phyloP scores from a whole-genome alignment of 2,329 filamentous ascomycete species.

The Zarea fungicola region DNA sequence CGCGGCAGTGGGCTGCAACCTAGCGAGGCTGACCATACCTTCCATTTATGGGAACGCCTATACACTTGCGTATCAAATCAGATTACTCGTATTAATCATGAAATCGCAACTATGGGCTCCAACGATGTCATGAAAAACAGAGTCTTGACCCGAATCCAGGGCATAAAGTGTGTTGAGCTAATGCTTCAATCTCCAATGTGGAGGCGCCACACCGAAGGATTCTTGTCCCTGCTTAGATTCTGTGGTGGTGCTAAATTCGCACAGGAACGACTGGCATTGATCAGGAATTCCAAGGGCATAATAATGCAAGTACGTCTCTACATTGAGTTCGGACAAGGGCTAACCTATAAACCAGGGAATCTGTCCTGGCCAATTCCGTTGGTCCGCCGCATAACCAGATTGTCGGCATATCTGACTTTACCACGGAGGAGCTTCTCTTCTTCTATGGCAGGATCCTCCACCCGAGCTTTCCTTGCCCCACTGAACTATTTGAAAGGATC shows the following conservation, averaged over 20 bases:
- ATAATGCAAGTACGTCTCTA: neutral
- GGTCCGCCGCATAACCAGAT: neutral
- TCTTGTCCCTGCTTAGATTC: neutral
- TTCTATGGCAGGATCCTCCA: neutral
- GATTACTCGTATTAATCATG: neutral
- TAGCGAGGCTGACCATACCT: neutral
- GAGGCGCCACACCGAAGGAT: neutral
- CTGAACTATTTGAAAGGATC: neutral
- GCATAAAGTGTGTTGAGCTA: conserved; percentile 1
- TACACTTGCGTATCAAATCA: conserved; percentile 4
- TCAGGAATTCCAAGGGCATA: neutral
- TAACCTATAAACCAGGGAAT: neutral
- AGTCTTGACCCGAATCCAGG: neutral
- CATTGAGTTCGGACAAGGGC: neutral
- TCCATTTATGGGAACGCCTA: conserved; percentile 1
- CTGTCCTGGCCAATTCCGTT: neutral
- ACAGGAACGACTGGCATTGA: neutral
- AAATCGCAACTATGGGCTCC: neutral
- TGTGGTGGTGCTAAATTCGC: neutral
- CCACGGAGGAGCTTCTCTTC: neutral
- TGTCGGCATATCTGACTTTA: neutral
- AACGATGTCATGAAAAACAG: neutral
- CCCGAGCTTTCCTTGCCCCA: neutral
- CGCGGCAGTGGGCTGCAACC: neutral
- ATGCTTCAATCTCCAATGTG: neutral